Evolutionary conservation across 176 grass and related monocot species (phyloP).

Genomic region (maize (Zea mays)): DNA sequence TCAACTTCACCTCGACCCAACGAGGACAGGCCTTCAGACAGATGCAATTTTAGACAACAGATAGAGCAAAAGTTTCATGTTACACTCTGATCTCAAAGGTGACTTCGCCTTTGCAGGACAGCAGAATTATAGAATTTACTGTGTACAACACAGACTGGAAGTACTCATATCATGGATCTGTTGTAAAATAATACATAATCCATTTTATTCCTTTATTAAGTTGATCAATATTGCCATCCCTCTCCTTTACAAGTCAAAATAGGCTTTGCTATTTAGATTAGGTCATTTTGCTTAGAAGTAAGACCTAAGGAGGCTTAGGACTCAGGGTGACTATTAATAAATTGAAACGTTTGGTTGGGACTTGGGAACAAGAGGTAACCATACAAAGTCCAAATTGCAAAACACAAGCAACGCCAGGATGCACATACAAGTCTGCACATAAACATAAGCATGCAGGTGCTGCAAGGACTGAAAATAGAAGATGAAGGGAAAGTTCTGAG

Average conservation of each 20-base stretch:
- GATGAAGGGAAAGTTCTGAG: background rate
- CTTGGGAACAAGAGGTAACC: background rate
- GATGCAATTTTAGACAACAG: background rate
- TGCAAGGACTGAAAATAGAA: background rate
- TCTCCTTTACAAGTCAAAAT: background rate
- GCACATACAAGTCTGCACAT: background rate
- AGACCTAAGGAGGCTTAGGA: background rate
- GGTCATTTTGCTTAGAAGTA: background rate
- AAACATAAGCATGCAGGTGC: conserved; percentile 13
- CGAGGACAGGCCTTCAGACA: background rate
- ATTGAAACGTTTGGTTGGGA: background rate
- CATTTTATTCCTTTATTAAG: background rate
- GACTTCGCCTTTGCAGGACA: background rate
- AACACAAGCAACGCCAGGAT: background rate
- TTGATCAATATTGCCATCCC: background rate
- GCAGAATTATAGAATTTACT: background rate
- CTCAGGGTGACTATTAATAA: background rate
- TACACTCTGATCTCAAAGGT: background rate
- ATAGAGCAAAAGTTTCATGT: background rate
- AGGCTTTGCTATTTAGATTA: background rate
- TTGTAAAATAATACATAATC: background rate
- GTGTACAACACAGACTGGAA: background rate
- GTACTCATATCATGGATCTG: background rate
- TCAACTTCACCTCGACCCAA: background rate
- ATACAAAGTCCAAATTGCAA: background rate